Percentiles rank a stretch among this genome's conserved stretches.
Evolutionary conservation across 305 asterid genomes (phyloP).

Genomic region (Withania somnifera): DNA sequence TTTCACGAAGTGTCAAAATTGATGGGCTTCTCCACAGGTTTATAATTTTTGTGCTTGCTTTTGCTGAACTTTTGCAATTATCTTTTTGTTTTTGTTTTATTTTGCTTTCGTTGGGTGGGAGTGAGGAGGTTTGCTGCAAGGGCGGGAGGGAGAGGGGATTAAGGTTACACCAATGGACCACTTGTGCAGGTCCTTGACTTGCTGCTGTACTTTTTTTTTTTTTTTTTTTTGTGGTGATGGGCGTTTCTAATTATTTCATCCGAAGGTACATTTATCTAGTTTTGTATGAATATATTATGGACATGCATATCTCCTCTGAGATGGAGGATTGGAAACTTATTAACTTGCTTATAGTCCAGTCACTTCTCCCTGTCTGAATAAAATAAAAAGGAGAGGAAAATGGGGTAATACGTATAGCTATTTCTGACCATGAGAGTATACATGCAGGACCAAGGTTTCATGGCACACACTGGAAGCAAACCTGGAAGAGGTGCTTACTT

Average conservation of each 20-base stretch:
- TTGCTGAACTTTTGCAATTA: not conserved
- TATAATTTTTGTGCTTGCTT: not conserved
- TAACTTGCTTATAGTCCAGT: not conserved
- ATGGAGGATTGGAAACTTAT: not conserved
- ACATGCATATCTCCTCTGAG: not conserved
- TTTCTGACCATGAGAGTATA: not conserved
- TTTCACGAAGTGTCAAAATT: conserved; percentile 79
- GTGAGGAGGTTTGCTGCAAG: not conserved
- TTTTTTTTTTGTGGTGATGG: not conserved
- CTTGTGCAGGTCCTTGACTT: not conserved
- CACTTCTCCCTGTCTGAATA: not conserved
- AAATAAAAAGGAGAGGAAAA: not conserved
- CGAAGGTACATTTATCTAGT: not conserved
- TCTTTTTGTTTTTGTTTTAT: not conserved
- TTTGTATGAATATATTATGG: not conserved
- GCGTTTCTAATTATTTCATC: not conserved
- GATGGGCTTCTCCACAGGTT: conserved; percentile 92
- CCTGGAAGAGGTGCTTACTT: conserved; percentile 75
- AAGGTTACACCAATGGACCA: not conserved
- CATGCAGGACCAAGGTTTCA: conserved; percentile 75
- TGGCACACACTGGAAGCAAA: conserved; percentile 92
- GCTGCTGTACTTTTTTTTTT: not conserved
- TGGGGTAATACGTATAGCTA: not conserved
- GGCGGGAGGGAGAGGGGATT: not conserved
- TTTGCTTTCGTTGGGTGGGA: not conserved